Evolutionary conservation across 331 rosid genomes (phyloP).

Genomic region (Arachis monticola): DNA sequence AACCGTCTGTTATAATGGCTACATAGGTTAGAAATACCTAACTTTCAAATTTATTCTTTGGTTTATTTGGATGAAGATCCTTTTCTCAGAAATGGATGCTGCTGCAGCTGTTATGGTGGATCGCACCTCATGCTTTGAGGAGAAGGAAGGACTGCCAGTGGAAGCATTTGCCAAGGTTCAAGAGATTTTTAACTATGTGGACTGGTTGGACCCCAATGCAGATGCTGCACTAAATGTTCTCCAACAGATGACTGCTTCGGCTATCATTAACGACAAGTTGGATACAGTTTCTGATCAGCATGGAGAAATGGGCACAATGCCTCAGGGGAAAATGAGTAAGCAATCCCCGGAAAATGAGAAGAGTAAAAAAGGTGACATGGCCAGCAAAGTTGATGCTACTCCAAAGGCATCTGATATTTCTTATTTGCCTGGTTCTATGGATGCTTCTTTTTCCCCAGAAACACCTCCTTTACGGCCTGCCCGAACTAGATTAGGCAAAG

Average conservation of each 20-base stretch:
- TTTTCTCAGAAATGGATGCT: conserved; percentile 94
- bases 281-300: conserved; percentile 50
- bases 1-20: conserved; percentile 17
- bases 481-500: conserved; percentile 25
- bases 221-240: conserved; percentile 72
- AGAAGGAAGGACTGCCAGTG: conserved; percentile 85
- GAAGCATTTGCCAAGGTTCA: conserved; percentile 97
- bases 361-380: conserved; percentile 46
- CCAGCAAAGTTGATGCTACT: conserved; percentile 34
- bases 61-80: conserved; percentile 64
- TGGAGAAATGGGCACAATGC: conserved; percentile 35
- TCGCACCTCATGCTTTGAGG: conserved; percentile 72
- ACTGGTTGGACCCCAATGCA: conserved; percentile 81
- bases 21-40: conserved; percentile 25
- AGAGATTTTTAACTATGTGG: conserved; percentile 86
- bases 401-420: conserved; percentile 33
- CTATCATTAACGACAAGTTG: conserved; percentile 50
- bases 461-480: conserved; percentile 53
- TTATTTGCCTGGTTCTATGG: conserved; percentile 42
- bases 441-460: conserved; percentile 51
- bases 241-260: conserved; percentile 64
- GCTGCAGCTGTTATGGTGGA: conserved; percentile 55
- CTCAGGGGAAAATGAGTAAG: conserved; percentile 42
- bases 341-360: conserved; percentile 40
- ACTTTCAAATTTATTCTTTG: conserved; percentile 42